Evolutionary conservation across 2,329 filamentous ascomycete species (phyloP), one percentile per base, ranked within the genome.

Genomic region (Escovopsis sp.): DNA sequence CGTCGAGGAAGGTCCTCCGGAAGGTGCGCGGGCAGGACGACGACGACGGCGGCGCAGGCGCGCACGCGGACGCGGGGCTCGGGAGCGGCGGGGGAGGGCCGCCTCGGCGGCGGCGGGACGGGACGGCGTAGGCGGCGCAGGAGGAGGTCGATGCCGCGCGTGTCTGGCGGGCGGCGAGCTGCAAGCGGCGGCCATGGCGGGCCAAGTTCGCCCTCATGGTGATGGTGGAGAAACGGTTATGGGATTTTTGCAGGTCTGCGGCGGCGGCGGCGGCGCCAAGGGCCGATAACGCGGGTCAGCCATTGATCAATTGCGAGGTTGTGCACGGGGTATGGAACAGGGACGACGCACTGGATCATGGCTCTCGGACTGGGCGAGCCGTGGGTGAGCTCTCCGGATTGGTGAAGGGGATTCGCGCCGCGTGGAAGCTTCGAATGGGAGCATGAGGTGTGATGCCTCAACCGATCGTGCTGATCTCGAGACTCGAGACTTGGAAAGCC

Each of bases 1-100:
- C 70, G 32, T 57, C 53, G 51, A 87, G 70, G 44, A 88, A 76
- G 4, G 71, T 70, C 39, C 64, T 52, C 30, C 51, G 47, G 20
- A 52, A 54, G 12, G 35, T 44, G 24, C 46, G 43, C 30, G 51
- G 49, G 27, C 27, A 30, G 25, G 25, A 9, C 8, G 27, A 11
- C 27, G 27, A 9, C 8, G 20, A 6, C 20, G 20, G 4, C 4
- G 20, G 20, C 20, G 20, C 20, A 6, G 20, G 3, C 20, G 3
- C 20, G 20, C 4, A 20, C 20, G 7, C 27, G 27, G 46, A 44
- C 13, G 50, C 44, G 10, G 56, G 48, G 34, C 49, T 50, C n/a
- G 47, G 32, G 30, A 55, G 32, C 56, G 57, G 32, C 50, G 43
- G 15, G 51, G 49, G 35, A 41, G 50, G n/a, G 55, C 53, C 39